These are phyloP conservation scores for Fonsecaea nubica DNA, from an alignment of 2,329 filamentous ascomycete genomes.

Conservation along the genomic window DNA sequence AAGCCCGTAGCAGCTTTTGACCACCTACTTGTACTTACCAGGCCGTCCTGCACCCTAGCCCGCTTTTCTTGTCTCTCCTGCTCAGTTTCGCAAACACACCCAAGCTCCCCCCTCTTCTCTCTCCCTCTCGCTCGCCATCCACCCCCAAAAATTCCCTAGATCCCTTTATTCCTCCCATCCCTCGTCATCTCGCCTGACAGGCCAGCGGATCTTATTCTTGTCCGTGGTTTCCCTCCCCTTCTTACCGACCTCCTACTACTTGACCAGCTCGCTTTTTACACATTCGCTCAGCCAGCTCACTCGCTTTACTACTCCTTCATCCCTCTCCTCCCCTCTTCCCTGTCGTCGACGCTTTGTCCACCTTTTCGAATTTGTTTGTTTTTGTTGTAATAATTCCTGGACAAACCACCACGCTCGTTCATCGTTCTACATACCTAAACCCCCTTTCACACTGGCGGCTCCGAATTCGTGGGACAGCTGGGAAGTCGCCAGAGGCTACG, in stretches of 20 bases:
- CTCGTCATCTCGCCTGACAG: slow-evolving; percentile 32
- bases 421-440: slow-evolving; percentile 12
- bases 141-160: slow-evolving; percentile 12
- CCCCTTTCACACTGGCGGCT: slow-evolving; percentile 33
- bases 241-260: slow-evolving; percentile 26
- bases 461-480: slow-evolving; percentile 37
- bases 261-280: slow-evolving; percentile 24
- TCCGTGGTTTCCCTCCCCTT: slow-evolving; percentile 22
- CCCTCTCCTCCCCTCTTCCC: slow-evolving; percentile 13
- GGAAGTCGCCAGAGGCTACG: slow-evolving; percentile 39
- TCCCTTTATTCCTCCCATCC: slow-evolving; percentile 9
- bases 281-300: slow-evolving; percentile 17
- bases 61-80: slow-evolving; percentile 23
- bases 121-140: slow-evolving; percentile 10
- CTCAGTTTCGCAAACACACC: slow-evolving; percentile 8
- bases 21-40: slow-evolving; percentile 6
- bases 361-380: slow-evolving; percentile 17
- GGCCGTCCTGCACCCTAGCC: slow-evolving; percentile 16
- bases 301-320: slow-evolving; percentile 21
- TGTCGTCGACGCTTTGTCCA: slow-evolving; percentile 18
- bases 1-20: slow-evolving; percentile 13
- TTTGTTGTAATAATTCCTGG: slow-evolving; percentile 28
- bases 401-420: slow-evolving; percentile 29
- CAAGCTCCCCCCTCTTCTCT: slow-evolving; percentile 13
- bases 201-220: slow-evolving; percentile 29